A percentile compares a stretch with the other conserved stretches of the same genome.
Evolutionary conservation across 192 early-diverging fungal genomes (phyloP).

Genomic region (Rhizophagus sp.): DNA sequence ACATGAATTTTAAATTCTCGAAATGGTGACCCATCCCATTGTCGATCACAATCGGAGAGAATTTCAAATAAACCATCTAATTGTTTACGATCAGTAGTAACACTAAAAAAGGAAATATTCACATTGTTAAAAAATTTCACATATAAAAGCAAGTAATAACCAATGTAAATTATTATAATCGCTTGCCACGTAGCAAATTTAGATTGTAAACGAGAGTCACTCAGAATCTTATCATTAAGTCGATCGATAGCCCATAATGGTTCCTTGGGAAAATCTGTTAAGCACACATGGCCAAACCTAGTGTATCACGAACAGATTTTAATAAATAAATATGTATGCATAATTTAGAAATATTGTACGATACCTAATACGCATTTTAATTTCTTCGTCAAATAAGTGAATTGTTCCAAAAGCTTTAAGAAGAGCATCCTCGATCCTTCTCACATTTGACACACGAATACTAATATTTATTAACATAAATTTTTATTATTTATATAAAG

Average conservation of each 20-base stretch:
- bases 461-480: not conserved
- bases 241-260: conserved; percentile 14
- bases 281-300: conserved; percentile 44
- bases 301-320: not conserved
- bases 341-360: not conserved
- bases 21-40: conserved; percentile 17
- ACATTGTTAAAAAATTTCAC: not conserved
- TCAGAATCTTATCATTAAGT: conserved; percentile 35
- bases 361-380: conserved; percentile 36
- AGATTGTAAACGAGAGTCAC: conserved; percentile 33
- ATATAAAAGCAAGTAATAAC: not conserved
- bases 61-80: conserved; percentile 34
- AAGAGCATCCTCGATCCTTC: conserved; percentile 24
- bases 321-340: not conserved
- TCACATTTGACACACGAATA: conserved; percentile 13
- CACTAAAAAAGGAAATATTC: conserved; percentile 13
- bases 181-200: conserved; percentile 39
- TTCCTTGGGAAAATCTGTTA: conserved; percentile 38
- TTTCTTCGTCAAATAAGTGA: conserved; percentile 41
- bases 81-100: conserved; percentile 26
- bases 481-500: not conserved
- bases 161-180: not conserved
- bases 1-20: conserved; percentile 21
- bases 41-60: conserved; percentile 16
- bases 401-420: conserved; percentile 34